These are phyloP conservation scores for Lactifluus echinatus DNA, from an alignment of 768 basidiomycete genomes.

Conservation along the genomic window DNA sequence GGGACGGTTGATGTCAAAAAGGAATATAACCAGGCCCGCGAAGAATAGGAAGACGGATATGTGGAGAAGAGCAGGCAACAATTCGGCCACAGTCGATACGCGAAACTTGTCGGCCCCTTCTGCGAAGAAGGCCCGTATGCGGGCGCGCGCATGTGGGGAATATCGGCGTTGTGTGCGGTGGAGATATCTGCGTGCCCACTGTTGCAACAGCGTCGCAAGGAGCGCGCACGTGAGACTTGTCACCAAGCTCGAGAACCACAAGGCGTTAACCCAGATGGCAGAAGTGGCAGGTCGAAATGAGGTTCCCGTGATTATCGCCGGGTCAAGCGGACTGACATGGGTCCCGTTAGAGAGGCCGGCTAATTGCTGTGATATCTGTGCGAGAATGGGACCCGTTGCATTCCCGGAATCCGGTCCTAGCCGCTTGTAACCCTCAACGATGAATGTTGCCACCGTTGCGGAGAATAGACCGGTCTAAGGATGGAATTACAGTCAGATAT, in stretches of 20 bases:
- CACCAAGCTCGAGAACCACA: background rate
- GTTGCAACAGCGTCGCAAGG: too few species aligned
- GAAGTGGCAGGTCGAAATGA: background rate
- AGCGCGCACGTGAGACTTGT: background rate
- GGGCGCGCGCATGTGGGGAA: background rate
- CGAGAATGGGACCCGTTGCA: background rate
- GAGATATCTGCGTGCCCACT: too few species aligned
- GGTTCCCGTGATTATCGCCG: background rate
- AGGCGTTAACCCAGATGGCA: background rate
- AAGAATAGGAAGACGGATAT: background rate
- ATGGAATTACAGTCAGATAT: background rate
- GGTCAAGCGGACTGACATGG: background rate
- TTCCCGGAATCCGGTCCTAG: background rate
- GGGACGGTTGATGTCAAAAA: background rate
- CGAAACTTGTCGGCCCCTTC: background rate
- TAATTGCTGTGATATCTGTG: background rate
- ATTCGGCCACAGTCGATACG: background rate
- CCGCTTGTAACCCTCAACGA: slow-evolving; percentile 5
- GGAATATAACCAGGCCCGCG: background rate
- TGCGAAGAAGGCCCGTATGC: background rate
- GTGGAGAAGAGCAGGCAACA: background rate
- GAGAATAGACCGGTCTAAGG: slow-evolving; percentile 12
- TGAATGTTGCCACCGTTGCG: slow-evolving; percentile 4
- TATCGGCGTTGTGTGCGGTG: background rate
- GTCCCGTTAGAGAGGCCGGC: background rate